Evolutionary conservation across 2,329 filamentous ascomycete species (phyloP), one percentile per base, ranked within the genome.

Genomic region (Beauveria medogensis): DNA sequence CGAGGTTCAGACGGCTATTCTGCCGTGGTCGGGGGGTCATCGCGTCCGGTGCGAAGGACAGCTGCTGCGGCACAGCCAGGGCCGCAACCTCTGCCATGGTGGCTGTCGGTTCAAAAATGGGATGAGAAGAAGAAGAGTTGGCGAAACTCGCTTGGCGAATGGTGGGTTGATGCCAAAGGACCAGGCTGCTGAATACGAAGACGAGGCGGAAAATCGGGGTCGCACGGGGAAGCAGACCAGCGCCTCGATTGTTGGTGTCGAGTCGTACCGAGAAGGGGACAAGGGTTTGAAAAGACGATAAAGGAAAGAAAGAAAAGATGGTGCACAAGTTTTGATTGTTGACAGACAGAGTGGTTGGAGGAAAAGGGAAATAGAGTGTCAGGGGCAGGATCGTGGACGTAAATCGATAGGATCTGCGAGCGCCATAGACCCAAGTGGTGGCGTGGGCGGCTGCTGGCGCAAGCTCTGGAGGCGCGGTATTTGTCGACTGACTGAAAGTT

Each of bases 1-100:
- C 85, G 48, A 88, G 71, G 28, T 72, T 68, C 26, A 69, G 67
- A 51, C 70, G 69, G 60, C 66, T 72, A 22, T 57, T 50, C 24
- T 59, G 55, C n/a, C 66, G 66, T 30, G 68, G 65, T 48, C 67
- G 59, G 41, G 64, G 53, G 5, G 67, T 66, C 48, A 61, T 63
- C 40, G 63, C 52, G 24, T 65, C 50, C 24, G 55, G 56, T 30
- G 62, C 53, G 30, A 66, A 40, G 44, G 60, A 53, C 52, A 46
- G 56, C 46, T 46, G 55, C 6, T 53, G 57, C 28, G 57, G 57
- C 57, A 47, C 26, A 12, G 50, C 57, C 48, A 54, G n/a, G 40
- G 57, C 57, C 24, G 59, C 59, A 20, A 61, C 53, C 37, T 56
- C 59, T 37, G 59, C 26, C 59, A 61, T 61, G 34, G 46, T 54